Conservation (phyloP, 202 grass and related monocot genomes). For the Digitaria exilis region DNA sequence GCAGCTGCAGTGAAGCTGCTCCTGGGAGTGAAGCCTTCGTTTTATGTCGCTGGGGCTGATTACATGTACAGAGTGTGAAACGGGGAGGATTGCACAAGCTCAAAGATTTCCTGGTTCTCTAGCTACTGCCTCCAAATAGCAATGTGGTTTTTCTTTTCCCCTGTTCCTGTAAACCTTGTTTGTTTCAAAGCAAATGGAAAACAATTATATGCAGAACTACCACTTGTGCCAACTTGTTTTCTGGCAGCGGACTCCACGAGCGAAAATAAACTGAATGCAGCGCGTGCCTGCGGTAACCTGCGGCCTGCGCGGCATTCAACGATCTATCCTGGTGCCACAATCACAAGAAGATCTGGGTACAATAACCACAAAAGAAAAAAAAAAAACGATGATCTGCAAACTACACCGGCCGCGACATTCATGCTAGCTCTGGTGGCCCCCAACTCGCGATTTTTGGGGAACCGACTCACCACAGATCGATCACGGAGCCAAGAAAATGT, state of each 20-base stretch:
- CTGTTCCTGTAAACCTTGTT: conserved; percentile 24
- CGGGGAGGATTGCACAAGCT: background rate
- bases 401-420: background rate
- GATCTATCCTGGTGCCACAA: background rate
- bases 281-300: too few species aligned
- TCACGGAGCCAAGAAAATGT: background rate
- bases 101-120: too few species aligned
- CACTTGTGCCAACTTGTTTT: too few species aligned
- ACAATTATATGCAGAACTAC: background rate
- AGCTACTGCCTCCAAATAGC: background rate
- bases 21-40: background rate
- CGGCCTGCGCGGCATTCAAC: too few species aligned
- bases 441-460: background rate
- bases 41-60: too few species aligned
- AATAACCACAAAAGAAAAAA: background rate
- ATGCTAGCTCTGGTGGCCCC: background rate
- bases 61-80: too few species aligned
- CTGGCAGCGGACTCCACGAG: background rate
- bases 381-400: too few species aligned
- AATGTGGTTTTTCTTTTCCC: background rate
- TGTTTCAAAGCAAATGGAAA: background rate
- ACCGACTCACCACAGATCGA: background rate
- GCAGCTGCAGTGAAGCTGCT: background rate
- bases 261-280: background rate
- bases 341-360: background rate